Base-by-base conservation (phyloP, 1,284 basidiomycete genomes). In the Porodaedalea pini region DNA sequence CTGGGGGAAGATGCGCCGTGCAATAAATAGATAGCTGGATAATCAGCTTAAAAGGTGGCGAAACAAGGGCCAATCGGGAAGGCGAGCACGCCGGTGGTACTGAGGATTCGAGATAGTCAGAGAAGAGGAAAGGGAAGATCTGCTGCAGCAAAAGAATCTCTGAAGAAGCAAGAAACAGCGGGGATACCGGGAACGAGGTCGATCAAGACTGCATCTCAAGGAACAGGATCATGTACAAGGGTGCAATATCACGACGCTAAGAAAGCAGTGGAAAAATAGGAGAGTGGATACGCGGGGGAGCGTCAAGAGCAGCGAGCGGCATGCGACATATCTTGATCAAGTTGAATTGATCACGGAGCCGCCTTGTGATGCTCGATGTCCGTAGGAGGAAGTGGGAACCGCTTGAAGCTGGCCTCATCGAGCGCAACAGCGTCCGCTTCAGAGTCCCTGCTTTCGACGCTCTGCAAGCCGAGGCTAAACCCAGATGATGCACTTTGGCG, bases 331-430 rank as follows among this genome's bases (percentile, higher is more conserved):
- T 36, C 34, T 7, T 7, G 34, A 25, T 2, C 1, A 40, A n/a
- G n/a, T n/a, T n/a, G n/a, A n/a, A n/a, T n/a, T n/a, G 13, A 13
- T 40, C 52, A 36, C 17, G 5, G 23, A 25, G 6, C 34, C 8
- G 19, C 32, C 15, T 34, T 44, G 23, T 54, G 57, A 41, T 48
- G 57, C n/a, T 58, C 51, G 21, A 54, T 58, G 17, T 54, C 45
- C 25, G 57, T 58, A 3, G 57, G 57, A 25, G 57, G 57, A 4
- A 58, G 51, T 13, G 57, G 57, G 50, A 58, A 58, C 4, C 50
- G 56, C 8, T 45, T n/a, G 19, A 43, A 52, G 23, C 56, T 37
- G 6, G 39, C 56, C 21, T 41, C 52, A 34, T 58, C 57, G 27
- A 50, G 44, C 39, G 39, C n/a, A n/a, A n/a, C n/a, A 19, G 52